A percentile compares a stretch with the other conserved stretches of the same genome.
These are phyloP conservation scores for Hypomyces rosellus DNA, from an alignment of 2,329 filamentous ascomycete species.

Conservation along the genomic window DNA sequence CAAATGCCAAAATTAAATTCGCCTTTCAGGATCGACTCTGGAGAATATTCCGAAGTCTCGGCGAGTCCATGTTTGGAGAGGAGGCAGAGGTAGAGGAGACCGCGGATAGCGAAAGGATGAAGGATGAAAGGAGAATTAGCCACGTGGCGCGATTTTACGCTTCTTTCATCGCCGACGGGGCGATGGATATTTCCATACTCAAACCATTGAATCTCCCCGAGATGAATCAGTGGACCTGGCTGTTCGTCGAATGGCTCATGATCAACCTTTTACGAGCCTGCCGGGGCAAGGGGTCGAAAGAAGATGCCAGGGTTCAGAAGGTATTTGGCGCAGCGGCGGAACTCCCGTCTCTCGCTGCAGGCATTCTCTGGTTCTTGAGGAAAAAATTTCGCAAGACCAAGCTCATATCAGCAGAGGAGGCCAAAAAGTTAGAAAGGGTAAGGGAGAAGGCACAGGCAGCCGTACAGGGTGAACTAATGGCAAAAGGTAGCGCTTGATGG, in stretches of 20 bases:
- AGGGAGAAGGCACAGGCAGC: slow-evolving; percentile 27
- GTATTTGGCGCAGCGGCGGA: slow-evolving; percentile 61
- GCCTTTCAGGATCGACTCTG: slow-evolving; percentile 84
- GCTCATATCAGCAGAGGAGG: slow-evolving; percentile 43
- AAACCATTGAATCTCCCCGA: slow-evolving; percentile 74
- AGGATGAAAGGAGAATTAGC: slow-evolving; percentile 44
- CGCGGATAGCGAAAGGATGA: slow-evolving; percentile 39
- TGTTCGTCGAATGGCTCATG: slow-evolving; percentile 75
- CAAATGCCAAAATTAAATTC: slow-evolving; percentile 68
- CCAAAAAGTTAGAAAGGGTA: slow-evolving; percentile 35
- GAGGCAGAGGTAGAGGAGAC: slow-evolving; percentile 45
- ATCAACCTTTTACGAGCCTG: slow-evolving; percentile 67
- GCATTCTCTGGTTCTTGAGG: slow-evolving; percentile 72
- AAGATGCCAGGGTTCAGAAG: slow-evolving; percentile 54
- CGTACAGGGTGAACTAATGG: slow-evolving; percentile 17
- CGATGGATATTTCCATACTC: slow-evolving; percentile 42
- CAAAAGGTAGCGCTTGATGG: not conserved
- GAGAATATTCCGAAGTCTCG: slow-evolving; percentile 77
- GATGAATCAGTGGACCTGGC: slow-evolving; percentile 66
- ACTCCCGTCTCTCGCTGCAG: slow-evolving; percentile 61
- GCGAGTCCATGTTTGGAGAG: slow-evolving; percentile 68
- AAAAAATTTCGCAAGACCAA: slow-evolving; percentile 65
- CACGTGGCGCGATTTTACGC: slow-evolving; percentile 52
- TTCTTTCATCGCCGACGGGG: slow-evolving; percentile 40
- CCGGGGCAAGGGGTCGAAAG: slow-evolving; percentile 36